Percentiles rank a stretch among this genome's conserved stretches.
phyloP scores from a whole-genome alignment of 2,329 filamentous ascomycete species.

The Dactylellina cionopaga region DNA sequence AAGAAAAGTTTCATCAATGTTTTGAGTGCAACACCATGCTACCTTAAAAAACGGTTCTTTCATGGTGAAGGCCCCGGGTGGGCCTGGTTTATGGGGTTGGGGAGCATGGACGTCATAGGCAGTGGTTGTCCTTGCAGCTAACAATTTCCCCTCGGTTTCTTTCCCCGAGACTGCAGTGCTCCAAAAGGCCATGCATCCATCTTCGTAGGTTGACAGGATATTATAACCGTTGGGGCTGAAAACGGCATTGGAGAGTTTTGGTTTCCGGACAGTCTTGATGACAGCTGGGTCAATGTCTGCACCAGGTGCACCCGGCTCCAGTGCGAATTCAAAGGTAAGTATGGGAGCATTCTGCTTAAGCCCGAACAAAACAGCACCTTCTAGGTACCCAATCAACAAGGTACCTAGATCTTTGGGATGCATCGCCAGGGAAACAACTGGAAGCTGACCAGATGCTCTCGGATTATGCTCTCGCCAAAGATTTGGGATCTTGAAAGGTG shows the following conservation, averaged over 20 bases:
- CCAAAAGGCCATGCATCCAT: conserved; percentile 93
- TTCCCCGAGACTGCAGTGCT: too few species aligned
- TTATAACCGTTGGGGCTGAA: conserved; percentile 98
- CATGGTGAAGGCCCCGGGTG: conserved; percentile 66
- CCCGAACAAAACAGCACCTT: conserved; percentile 88
- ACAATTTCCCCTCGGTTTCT: conserved; percentile 84
- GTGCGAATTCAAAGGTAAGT: conserved; percentile 82
- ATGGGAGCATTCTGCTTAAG: conserved; percentile 88
- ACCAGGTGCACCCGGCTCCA: conserved; percentile 85
- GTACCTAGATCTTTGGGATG: conserved; percentile 94
- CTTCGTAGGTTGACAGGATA: conserved; percentile 84
- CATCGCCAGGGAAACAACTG: conserved; percentile 80
- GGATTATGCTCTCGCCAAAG: conserved; percentile 82
- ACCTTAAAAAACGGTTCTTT: conserved; percentile 81
- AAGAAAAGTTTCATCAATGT: conserved; percentile 91
- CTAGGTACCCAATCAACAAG: conserved; percentile 86
- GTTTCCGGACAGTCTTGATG: conserved; percentile 72
- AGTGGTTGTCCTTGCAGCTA: conserved; percentile 83
- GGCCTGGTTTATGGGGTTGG: conserved; percentile 63
- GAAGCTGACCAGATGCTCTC: conserved; percentile 71
- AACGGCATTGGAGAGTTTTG: conserved; percentile 80
- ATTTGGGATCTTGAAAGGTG: conserved; percentile 84
- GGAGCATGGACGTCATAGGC: conserved; percentile 73
- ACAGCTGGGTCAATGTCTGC: conserved; percentile 73
- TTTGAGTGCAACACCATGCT: conserved; percentile 90